Percentiles rank a stretch among this genome's conserved stretches.
Evolutionary conservation across 352 stramenopile genomes (phyloP).

Genomic region (Hyaloperonospora brassicae): DNA sequence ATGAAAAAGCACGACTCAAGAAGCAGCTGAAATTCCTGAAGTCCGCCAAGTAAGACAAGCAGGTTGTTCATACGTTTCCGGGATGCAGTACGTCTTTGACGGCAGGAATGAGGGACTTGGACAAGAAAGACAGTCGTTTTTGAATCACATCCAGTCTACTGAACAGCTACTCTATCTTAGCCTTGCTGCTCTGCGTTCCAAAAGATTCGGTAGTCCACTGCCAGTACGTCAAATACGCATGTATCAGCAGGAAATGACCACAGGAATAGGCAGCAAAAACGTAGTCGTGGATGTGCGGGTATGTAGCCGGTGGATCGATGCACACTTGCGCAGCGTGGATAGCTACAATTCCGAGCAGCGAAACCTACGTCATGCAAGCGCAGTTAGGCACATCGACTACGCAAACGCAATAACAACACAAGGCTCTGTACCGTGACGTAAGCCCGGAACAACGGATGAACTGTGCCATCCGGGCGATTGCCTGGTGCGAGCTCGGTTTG

Average conservation of each 20-base stretch:
- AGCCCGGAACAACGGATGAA: constrained; percentile 26
- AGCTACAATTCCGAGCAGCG: constrained; percentile 36
- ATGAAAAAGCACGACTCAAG: constrained; percentile 79
- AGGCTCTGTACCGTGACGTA: constrained; percentile 44
- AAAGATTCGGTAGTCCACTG: constrained; percentile 50
- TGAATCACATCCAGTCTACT: constrained; percentile 3
- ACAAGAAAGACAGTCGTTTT: no score
- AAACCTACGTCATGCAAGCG: constrained; percentile 32
- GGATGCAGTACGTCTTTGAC: no score
- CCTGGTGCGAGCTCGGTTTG: constrained; percentile 25
- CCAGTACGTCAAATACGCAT: constrained; percentile 77
- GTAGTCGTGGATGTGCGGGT: constrained; percentile 84
- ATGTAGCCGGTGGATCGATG: constrained; percentile 42
- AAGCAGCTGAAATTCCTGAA: constrained; percentile 78
- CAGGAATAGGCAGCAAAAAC: constrained; percentile 77
- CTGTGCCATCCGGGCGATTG: constrained; percentile 29
- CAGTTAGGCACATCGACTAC: constrained; percentile 5
- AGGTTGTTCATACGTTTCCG: background rate
- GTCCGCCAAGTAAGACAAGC: constrained; percentile 40
- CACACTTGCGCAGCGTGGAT: constrained; percentile 50
- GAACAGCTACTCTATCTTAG: constrained; percentile 33
- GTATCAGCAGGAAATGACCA: constrained; percentile 60
- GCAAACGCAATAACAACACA: background rate
- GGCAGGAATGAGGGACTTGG: no score
- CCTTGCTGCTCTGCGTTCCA: constrained; percentile 15